Conservation (phyloP, 164 flowering plant genomes). For the Stephania cephalantha region DNA sequence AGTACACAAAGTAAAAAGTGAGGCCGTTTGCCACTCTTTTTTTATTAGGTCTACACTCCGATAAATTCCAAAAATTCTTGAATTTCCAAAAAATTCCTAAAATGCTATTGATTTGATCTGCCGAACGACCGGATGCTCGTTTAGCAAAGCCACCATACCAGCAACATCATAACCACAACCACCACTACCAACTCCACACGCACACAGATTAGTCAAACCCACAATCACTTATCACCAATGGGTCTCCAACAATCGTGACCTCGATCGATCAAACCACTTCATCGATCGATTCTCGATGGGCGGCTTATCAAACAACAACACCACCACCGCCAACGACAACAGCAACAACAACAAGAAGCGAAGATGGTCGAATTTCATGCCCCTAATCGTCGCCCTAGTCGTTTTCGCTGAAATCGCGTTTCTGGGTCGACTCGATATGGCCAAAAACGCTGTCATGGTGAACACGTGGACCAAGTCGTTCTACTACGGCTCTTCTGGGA, state of each 20-base stretch:
- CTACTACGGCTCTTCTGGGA: slow-evolving; percentile 15
- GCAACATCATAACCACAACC: background rate
- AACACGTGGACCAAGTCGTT: slow-evolving; percentile 60
- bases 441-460: slow-evolving; percentile 53
- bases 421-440: slow-evolving; percentile 74
- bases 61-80: no score
- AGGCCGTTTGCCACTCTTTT: no score
- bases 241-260: background rate
- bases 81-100: no score
- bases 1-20: no score
- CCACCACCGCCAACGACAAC: slow-evolving; percentile 11
- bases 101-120: no score
- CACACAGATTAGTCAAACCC: no score
- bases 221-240: background rate
- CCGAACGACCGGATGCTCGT: no score
- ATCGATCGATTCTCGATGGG: slow-evolving; percentile 23
- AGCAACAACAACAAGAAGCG: slow-evolving; percentile 27
- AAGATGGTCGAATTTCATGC: slow-evolving; percentile 53
- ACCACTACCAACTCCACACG: background rate
- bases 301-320: slow-evolving; percentile 7
- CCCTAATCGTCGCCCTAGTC: slow-evolving; percentile 53
- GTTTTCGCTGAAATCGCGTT: slow-evolving; percentile 68
- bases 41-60: no score
- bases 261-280: background rate
- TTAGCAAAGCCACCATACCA: no score